Conservation (phyloP, 345 rosid species). For the Populus simonii region DNA sequence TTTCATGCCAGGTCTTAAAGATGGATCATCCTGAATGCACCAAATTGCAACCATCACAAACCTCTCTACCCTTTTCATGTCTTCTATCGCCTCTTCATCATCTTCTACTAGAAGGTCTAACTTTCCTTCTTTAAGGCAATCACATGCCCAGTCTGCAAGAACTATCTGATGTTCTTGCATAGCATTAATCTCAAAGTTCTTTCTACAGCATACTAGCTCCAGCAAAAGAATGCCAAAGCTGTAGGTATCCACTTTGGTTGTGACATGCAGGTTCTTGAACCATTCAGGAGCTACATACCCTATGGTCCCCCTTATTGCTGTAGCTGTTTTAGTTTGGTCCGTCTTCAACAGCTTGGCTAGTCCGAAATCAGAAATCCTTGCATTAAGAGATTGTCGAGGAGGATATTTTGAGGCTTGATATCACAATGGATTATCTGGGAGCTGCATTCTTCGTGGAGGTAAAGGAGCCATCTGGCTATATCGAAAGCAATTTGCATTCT, state of each 20-base stretch:
- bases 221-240: slow-evolving; percentile 23
- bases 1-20: background rate
- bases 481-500: slow-evolving; percentile 30
- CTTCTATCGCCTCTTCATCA: slow-evolving; percentile 21
- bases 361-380: slow-evolving; percentile 37
- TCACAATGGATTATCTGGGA: slow-evolving; percentile 42
- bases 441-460: slow-evolving; percentile 40
- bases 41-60: slow-evolving; percentile 11
- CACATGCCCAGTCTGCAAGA: slow-evolving; percentile 14
- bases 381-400: slow-evolving; percentile 15
- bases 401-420: slow-evolving; percentile 45
- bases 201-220: slow-evolving; percentile 5
- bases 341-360: slow-evolving; percentile 34
- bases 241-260: slow-evolving; percentile 43
- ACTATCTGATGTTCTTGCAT: background rate
- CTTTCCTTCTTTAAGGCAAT: slow-evolving; percentile 18
- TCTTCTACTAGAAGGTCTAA: slow-evolving; percentile 5
- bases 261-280: slow-evolving; percentile 38
- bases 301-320: slow-evolving; percentile 35
- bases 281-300: slow-evolving; percentile 47
- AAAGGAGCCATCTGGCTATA: slow-evolving; percentile 32
- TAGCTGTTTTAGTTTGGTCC: slow-evolving; percentile 27
- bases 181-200: background rate
- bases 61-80: slow-evolving; percentile 8
- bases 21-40: slow-evolving; percentile 16